A percentile compares a stretch with the other conserved stretches of the same genome.
These are phyloP conservation scores for Rubus parviflorus DNA, from an alignment of 306 rosid species.

Conservation along the genomic window DNA sequence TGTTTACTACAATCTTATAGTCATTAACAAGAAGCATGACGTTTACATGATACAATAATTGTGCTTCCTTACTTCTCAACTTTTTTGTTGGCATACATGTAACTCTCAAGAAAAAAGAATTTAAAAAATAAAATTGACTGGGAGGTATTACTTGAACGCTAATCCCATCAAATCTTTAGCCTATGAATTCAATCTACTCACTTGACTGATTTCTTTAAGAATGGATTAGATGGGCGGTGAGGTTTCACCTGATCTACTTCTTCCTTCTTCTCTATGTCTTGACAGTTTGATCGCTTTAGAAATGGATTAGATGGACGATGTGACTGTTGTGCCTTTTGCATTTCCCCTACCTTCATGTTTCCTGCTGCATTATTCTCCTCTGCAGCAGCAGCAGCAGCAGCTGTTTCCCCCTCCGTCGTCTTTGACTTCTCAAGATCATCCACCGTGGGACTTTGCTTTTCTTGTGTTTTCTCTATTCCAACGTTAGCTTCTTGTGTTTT, in stretches of 20 bases:
- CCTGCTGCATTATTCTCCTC: constrained; percentile 26
- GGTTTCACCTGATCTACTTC: constrained; percentile 45
- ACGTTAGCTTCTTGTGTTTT: constrained; percentile 49
- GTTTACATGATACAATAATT: neutral
- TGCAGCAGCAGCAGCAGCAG: constrained; percentile 13
- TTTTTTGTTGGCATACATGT: neutral
- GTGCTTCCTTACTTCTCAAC: neutral
- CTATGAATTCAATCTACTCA: constrained; percentile 26
- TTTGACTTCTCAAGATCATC: constrained; percentile 37
- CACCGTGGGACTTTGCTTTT: constrained; percentile 24
- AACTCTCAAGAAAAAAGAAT: neutral
- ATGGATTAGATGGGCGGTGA: constrained; percentile 69
- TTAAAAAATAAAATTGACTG: neutral
- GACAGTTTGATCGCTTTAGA: constrained; percentile 38
- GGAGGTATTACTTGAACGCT: neutral
- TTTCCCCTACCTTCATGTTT: constrained; percentile 38
- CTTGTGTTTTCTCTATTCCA: constrained; percentile 32
- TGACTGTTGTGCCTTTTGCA: constrained; percentile 31
- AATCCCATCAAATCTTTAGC: neutral
- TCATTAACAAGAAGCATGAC: neutral
- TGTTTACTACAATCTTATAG: neutral
- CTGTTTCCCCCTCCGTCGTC: constrained; percentile 24
- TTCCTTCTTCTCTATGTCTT: constrained; percentile 35
- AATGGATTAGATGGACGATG: constrained; percentile 29
- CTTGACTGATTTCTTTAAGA: constrained; percentile 71